Evolutionary conservation across 257 asterid genomes (phyloP).

Genomic region (Lycium ferocissimum): DNA sequence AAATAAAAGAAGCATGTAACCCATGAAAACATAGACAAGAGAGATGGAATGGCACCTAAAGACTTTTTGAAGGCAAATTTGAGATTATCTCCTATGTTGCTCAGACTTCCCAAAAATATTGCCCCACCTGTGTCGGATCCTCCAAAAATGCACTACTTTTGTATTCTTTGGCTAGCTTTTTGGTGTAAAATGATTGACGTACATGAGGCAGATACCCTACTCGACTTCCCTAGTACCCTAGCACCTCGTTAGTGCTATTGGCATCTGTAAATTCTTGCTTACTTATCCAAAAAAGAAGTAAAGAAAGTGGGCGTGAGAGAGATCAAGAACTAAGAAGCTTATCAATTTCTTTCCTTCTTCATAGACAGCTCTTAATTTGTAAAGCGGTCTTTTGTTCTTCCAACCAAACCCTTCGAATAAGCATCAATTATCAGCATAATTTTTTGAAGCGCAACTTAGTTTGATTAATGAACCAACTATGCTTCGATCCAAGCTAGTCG

Average conservation of each 20-base stretch:
- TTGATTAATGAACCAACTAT: background rate
- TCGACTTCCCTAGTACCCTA: too few relatives aligned
- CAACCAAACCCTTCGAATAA: background rate
- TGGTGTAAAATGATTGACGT: background rate
- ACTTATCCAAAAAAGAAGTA: too few relatives aligned
- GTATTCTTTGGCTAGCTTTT: background rate
- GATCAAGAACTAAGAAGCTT: too few relatives aligned
- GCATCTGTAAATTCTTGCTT: too few relatives aligned
- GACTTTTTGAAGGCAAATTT: background rate
- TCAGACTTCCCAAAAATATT: too few relatives aligned
- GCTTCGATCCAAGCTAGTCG: background rate
- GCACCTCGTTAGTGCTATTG: too few relatives aligned
- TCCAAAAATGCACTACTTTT: too few relatives aligned
- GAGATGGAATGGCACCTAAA: background rate
- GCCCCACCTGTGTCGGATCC: too few relatives aligned
- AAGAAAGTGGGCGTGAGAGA: too few relatives aligned
- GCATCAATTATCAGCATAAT: background rate
- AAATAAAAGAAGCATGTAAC: background rate
- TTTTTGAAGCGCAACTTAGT: too few relatives aligned
- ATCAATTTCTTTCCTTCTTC: too few relatives aligned
- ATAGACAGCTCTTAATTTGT: background rate
- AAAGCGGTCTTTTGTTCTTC: background rate
- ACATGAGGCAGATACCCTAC: too few relatives aligned
- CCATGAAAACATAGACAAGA: background rate
- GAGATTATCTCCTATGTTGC: background rate